Conservation (phyloP, 495 filamentous ascomycete genomes). For the Lasiosphaeria miniovina region DNA sequence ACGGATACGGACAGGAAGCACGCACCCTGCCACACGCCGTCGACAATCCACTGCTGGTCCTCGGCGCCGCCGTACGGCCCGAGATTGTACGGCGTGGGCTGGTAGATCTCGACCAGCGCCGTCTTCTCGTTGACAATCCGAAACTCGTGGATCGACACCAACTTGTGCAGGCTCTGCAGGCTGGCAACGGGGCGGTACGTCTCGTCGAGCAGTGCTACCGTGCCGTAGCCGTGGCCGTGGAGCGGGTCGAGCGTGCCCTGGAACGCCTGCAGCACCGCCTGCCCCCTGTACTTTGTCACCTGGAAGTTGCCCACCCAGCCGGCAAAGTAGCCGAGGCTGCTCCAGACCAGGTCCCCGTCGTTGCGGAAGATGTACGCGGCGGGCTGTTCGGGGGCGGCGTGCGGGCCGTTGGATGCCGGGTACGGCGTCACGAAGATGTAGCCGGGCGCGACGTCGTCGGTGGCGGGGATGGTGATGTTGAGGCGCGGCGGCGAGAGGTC, state of each 20-base stretch:
- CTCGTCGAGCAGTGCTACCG: slow-evolving; percentile 5
- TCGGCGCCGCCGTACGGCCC: slow-evolving; percentile 2
- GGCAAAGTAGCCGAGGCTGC: slow-evolving; percentile 44
- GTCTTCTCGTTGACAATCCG: slow-evolving; percentile 13
- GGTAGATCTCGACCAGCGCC: slow-evolving; percentile 7
- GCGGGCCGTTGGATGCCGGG: slow-evolving; percentile 33
- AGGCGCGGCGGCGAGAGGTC: slow-evolving; percentile 47
- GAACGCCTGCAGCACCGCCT: slow-evolving; percentile 43
- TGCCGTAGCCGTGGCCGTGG: slow-evolving; percentile 48
- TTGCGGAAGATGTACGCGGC: slow-evolving; percentile 49
- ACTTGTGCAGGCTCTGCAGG: slow-evolving; percentile 31
- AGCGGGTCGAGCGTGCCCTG: slow-evolving; percentile 45
- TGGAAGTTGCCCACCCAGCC: slow-evolving; percentile 40
- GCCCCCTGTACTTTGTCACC: slow-evolving; percentile 41
- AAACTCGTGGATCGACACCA: slow-evolving; percentile 13
- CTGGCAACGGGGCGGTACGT: slow-evolving; percentile 37
- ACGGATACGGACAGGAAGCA: background rate
- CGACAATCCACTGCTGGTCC: slow-evolving; percentile 8
- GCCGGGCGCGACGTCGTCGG: slow-evolving; percentile 40
- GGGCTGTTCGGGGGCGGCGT: slow-evolving; percentile 44
- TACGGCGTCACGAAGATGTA: slow-evolving; percentile 49
- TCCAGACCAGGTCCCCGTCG: slow-evolving; percentile 51
- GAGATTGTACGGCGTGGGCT: slow-evolving; percentile 6
- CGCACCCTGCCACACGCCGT: background rate
- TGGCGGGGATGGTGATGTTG: slow-evolving; percentile 49